A percentile compares a stretch with the other conserved stretches of the same genome.
Evolutionary conservation across 371 early-diverging fungal species (phyloP).

Genomic region (Mortierella sp.): DNA sequence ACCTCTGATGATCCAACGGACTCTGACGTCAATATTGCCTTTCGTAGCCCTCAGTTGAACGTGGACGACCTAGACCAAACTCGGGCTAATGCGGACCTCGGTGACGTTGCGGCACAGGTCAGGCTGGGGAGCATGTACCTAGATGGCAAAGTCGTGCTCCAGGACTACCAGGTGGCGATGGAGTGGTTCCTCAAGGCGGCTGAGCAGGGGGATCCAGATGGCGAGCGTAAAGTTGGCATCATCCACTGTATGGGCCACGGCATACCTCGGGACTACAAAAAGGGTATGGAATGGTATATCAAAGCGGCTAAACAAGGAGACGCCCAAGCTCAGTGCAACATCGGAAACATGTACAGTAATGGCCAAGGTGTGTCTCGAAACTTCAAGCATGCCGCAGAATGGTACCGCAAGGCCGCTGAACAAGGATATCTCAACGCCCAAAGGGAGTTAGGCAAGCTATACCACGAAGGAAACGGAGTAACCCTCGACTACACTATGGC

Average conservation of each 20-base stretch:
- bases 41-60: not conserved
- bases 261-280: conserved; percentile 65
- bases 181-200: conserved; percentile 59
- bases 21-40: not conserved
- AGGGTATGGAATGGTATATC: conserved; percentile 73
- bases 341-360: not conserved
- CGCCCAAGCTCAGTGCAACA: not conserved
- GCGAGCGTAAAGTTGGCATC: conserved; percentile 76
- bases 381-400: conserved; percentile 67
- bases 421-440: conserved; percentile 79
- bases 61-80: not conserved
- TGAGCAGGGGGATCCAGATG: conserved; percentile 68
- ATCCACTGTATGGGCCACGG: conserved; percentile 84
- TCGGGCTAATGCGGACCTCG: not conserved
- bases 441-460: conserved; percentile 69
- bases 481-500: not conserved
- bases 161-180: conserved; percentile 59
- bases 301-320: conserved; percentile 61
- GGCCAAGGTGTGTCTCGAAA: conserved; percentile 76
- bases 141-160: not conserved
- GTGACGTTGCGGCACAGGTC: not conserved
- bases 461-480: conserved; percentile 54
- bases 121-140: not conserved
- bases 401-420: conserved; percentile 77
- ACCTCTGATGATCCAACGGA: not conserved